These are phyloP conservation scores for Neoboletus subvelutipes DNA, from an alignment of 768 basidiomycete species.

Conservation along the genomic window DNA sequence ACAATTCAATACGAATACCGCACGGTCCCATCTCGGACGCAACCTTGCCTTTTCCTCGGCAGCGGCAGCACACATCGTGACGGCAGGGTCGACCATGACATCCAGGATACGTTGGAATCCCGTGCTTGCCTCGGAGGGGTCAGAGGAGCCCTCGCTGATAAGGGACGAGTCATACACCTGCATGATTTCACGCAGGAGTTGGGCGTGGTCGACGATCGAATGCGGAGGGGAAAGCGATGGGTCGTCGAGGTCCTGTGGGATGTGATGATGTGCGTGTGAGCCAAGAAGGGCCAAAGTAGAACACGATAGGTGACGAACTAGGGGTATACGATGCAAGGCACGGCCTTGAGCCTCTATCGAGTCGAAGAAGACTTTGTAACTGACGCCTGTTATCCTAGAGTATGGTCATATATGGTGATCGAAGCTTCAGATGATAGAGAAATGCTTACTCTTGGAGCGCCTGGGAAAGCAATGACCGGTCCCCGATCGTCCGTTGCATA, in stretches of 20 bases:
- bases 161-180: conserved; percentile 85
- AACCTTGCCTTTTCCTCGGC: conserved; percentile 61
- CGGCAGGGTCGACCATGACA: conserved; percentile 79
- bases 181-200: conserved; percentile 87
- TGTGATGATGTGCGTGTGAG: neutral
- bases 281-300: neutral
- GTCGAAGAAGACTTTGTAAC: conserved; percentile 85
- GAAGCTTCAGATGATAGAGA: no score
- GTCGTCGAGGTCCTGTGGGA: conserved; percentile 62
- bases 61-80: conserved; percentile 69
- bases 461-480: conserved; percentile 71
- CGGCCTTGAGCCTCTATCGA: conserved; percentile 84
- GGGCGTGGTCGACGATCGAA: conserved; percentile 75
- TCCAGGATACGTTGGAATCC: conserved; percentile 57
- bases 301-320: conserved; percentile 40
- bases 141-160: conserved; percentile 47
- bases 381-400: conserved; percentile 71
- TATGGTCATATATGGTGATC: neutral
- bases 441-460: conserved; percentile 74
- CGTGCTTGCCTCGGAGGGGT: conserved; percentile 9
- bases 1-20: conserved; percentile 85
- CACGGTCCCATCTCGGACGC: conserved; percentile 71
- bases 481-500: conserved; percentile 89
- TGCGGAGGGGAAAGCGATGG: conserved; percentile 71
- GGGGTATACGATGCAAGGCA: conserved; percentile 49